Conservation (phyloP, 2,329 filamentous ascomycete genomes). For the Calonectria pteridis region DNA sequence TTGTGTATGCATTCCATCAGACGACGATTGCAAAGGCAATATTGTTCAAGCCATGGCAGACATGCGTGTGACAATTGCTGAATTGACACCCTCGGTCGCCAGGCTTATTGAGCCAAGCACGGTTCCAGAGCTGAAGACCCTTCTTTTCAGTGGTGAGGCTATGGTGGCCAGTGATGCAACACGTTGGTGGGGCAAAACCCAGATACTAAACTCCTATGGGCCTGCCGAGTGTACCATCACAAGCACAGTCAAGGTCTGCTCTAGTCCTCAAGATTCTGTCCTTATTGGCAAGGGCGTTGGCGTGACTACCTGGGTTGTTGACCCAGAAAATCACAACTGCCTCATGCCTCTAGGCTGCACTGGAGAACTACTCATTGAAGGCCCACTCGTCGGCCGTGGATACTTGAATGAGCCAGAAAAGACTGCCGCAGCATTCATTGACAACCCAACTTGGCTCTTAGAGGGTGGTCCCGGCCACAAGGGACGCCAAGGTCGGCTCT, state of each 20-base stretch:
- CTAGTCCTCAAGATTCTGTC: neutral
- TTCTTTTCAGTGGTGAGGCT: neutral
- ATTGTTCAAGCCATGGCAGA: neutral
- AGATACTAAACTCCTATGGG: conserved; percentile 33
- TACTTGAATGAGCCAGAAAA: neutral
- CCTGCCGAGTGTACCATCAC: conserved; percentile 27
- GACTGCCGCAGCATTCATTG: neutral
- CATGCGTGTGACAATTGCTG: neutral
- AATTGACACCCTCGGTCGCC: neutral
- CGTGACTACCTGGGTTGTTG: conserved; percentile 19
- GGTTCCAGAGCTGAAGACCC: neutral
- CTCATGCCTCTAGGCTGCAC: conserved; percentile 10
- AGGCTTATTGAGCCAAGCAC: neutral
- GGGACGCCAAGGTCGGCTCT: conserved; percentile 43
- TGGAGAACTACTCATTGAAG: conserved; percentile 22
- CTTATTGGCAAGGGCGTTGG: conserved; percentile 18
- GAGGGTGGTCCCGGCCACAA: neutral
- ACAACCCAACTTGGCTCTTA: conserved; percentile 8
- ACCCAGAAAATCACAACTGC: conserved; percentile 2
- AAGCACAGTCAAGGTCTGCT: neutral
- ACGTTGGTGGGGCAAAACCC: conserved; percentile 29
- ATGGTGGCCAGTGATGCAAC: neutral
- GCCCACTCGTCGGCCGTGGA: conserved; percentile 5
- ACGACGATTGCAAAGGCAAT: conserved; percentile 6
- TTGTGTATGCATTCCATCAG: conserved; percentile 26